Evolutionary conservation across 2,329 filamentous ascomycete species (phyloP).

Genomic region (Coniochaeta ligniaria): DNA sequence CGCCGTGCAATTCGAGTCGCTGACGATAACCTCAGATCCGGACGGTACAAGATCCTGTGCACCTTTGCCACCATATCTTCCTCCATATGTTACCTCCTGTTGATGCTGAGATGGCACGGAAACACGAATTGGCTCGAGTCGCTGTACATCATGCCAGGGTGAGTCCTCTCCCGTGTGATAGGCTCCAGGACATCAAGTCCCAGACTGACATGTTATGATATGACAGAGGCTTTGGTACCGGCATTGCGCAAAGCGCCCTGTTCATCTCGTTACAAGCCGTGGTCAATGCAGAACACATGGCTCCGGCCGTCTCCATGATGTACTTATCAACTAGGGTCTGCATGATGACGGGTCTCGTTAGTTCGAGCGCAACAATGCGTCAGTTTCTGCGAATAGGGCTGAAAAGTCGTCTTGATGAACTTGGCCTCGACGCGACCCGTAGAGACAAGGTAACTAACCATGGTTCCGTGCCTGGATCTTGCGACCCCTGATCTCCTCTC

Average conservation of each 20-base stretch:
- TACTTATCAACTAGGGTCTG: conserved; percentile 29
- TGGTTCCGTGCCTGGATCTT: neutral
- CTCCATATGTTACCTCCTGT: conserved; percentile 40
- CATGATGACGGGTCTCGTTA: conserved; percentile 29
- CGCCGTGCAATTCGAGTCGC: neutral
- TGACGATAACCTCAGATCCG: conserved; percentile 33
- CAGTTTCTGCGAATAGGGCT: conserved; percentile 14
- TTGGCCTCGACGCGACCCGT: conserved; percentile 14
- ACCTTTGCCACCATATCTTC: conserved; percentile 42
- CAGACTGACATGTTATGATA: neutral
- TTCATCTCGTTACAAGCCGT: conserved; percentile 35
- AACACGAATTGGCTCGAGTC: conserved; percentile 47
- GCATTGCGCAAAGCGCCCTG: conserved; percentile 30
- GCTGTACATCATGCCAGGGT: conserved; percentile 50
- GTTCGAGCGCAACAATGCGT: conserved; percentile 27
- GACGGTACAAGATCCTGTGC: conserved; percentile 49
- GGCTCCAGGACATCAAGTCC: neutral
- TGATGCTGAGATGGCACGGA: conserved; percentile 53
- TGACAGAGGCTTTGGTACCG: conserved; percentile 30
- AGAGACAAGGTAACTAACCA: conserved; percentile 13
- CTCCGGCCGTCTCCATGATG: conserved; percentile 31
- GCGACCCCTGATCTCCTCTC: neutral
- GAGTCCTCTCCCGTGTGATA: conserved; percentile 5
- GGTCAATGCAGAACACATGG: conserved; percentile 27
- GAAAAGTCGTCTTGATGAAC: conserved; percentile 9